phyloP scores from a whole-genome alignment of 768 basidiomycete genomes.

The Harrya chromipes region DNA sequence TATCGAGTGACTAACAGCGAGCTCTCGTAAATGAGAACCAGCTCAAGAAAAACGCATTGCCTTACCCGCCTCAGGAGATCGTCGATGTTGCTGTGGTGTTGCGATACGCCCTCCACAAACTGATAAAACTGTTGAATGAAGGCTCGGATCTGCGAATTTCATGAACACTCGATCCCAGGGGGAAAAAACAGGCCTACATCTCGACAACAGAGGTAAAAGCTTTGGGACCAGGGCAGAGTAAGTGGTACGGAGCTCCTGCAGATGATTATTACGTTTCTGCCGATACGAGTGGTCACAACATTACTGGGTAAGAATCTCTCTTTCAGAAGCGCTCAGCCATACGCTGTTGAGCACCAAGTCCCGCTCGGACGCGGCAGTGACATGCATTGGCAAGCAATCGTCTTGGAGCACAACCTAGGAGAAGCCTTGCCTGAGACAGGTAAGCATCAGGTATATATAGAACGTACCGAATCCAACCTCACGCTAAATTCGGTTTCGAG shows the following conservation, averaged over 20 bases:
- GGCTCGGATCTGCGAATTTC: slow-evolving; percentile 58
- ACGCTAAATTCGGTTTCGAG: slow-evolving; percentile 77
- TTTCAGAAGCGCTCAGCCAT: slow-evolving; percentile 75
- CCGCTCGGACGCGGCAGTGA: slow-evolving; percentile 56
- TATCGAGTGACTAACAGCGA: slow-evolving; percentile 72
- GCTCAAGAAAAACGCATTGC: neutral
- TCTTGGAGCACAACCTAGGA: slow-evolving; percentile 78
- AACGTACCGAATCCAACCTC: slow-evolving; percentile 74
- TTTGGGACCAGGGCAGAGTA: slow-evolving; percentile 89
- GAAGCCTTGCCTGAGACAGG: neutral
- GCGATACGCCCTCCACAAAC: slow-evolving; percentile 92
- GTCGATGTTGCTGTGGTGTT: slow-evolving; percentile 89
- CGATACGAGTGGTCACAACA: neutral
- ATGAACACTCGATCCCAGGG: neutral
- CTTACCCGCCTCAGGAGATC: slow-evolving; percentile 83
- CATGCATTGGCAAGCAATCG: slow-evolving; percentile 86
- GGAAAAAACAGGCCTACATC: slow-evolving; percentile 45
- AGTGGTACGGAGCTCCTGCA: slow-evolving; percentile 62
- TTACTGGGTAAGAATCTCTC: slow-evolving; percentile 55
- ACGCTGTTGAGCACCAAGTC: slow-evolving; percentile 75
- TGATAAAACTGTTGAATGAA: slow-evolving; percentile 96
- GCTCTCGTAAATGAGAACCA: slow-evolving; percentile 2
- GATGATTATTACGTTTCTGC: neutral
- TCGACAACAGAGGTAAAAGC: slow-evolving; percentile 93
- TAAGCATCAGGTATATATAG: neutral